A percentile compares a stretch with the other conserved stretches of the same genome.
These are phyloP conservation scores for Uronychia binucleata DNA, from an alignment of 73 alveolate species.

Conservation along the genomic window DNA sequence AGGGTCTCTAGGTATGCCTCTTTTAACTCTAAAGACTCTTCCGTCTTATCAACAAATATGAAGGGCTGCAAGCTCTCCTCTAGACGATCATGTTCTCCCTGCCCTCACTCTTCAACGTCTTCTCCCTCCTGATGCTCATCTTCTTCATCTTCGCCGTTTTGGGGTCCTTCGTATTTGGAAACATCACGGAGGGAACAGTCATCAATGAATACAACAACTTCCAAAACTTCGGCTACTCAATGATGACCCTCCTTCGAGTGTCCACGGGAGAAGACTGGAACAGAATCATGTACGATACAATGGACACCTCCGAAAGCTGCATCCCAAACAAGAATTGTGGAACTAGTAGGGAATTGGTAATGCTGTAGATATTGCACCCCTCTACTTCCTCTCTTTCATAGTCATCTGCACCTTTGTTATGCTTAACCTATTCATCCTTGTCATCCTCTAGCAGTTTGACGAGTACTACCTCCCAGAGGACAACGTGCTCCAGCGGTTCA, in stretches of 20 bases:
- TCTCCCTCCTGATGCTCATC: constrained; percentile 83
- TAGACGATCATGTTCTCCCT: constrained; percentile 89
- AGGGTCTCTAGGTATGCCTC: constrained; percentile 9
- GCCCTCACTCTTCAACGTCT: constrained; percentile 92
- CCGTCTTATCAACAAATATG: constrained; percentile 83
- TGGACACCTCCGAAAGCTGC: constrained; percentile 10
- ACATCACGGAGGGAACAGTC: constrained; percentile 58
- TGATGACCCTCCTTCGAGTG: constrained; percentile 75
- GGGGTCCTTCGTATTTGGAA: constrained; percentile 86
- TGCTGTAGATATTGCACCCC: constrained; percentile 25
- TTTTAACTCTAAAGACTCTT: constrained; percentile 59
- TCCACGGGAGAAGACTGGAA: constrained; percentile 97
- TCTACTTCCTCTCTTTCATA: constrained; percentile 60
- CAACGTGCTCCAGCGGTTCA: constrained; percentile 58
- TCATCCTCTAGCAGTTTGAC: constrained; percentile 69
- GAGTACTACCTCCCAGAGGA: constrained; percentile 62
- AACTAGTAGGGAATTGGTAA: constrained; percentile 1
- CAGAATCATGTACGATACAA: constrained; percentile 72
- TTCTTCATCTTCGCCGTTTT: constrained; percentile 91
- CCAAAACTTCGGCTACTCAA: constrained; percentile 75
- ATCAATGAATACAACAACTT: constrained; percentile 81
- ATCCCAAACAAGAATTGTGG: constrained; percentile 3
- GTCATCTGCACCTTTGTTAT: constrained; percentile 54
- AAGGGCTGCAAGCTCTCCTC: constrained; percentile 82
- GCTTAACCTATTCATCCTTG: constrained; percentile 75